Percentiles rank a stretch among this genome's conserved stretches.
Evolutionary conservation across 345 rosid species (phyloP).

Genomic region (Brassica napus): DNA sequence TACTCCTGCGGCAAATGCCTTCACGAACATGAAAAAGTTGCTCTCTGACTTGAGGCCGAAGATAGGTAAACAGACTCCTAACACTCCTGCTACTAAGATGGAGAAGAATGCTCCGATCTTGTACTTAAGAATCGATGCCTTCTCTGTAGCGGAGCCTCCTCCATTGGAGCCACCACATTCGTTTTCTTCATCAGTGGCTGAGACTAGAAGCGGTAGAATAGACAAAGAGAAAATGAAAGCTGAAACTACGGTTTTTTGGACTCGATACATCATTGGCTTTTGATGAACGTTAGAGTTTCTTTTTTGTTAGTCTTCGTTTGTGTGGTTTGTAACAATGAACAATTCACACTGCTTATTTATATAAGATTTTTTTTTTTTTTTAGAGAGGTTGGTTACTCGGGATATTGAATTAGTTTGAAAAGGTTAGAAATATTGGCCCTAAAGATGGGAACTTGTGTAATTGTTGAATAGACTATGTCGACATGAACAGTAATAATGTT

Average conservation of each 20-base stretch:
- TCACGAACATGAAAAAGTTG: conserved; percentile 57
- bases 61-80: conserved; percentile 60
- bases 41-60: conserved; percentile 54
- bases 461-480: conserved; percentile 13
- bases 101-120: conserved; percentile 50
- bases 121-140: conserved; percentile 39
- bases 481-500: conserved; percentile 22
- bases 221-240: not conserved
- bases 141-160: conserved; percentile 6
- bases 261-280: conserved; percentile 25
- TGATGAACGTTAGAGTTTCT: conserved; percentile 17
- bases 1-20: conserved; percentile 70
- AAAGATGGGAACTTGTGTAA: not conserved
- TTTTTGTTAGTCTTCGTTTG: not conserved
- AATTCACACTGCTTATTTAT: conserved; percentile 12
- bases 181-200: conserved; percentile 23
- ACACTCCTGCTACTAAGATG: conserved; percentile 53
- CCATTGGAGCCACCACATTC: conserved; percentile 25
- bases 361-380: not conserved
- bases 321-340: conserved; percentile 20
- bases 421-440: not conserved
- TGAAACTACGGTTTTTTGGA: conserved; percentile 18
- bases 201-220: conserved; percentile 21
- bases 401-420: not conserved
- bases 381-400: conserved; percentile 2